Evolutionary conservation across 495 filamentous ascomycete genomes (phyloP).

Genomic region (Annulohypoxylon stygium): DNA sequence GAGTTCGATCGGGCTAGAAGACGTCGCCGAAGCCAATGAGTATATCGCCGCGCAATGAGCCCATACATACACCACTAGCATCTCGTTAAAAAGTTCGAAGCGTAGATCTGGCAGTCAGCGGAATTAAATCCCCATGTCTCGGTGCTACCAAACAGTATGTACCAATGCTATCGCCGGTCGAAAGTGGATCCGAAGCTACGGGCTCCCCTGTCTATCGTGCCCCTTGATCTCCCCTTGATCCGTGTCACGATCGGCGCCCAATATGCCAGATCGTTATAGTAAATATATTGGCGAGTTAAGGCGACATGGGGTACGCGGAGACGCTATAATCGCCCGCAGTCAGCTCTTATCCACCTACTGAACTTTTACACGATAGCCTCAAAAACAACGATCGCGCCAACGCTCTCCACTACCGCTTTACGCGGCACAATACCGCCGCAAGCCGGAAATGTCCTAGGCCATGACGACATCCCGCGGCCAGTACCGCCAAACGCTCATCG

Average conservation of each 20-base stretch:
- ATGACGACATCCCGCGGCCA: conserved; percentile 32
- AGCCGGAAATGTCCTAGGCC: not conserved
- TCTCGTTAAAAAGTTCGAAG: conserved; percentile 3
- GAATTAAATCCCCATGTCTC: conserved; percentile 14
- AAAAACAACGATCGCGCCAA: conserved; percentile 11
- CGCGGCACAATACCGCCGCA: conserved; percentile 11
- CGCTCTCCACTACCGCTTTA: not conserved
- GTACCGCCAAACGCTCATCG: conserved; percentile 14
- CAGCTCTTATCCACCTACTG: conserved; percentile 5
- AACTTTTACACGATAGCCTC: conserved; percentile 18
- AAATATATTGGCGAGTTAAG: conserved; percentile 16
- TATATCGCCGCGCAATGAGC: not conserved
- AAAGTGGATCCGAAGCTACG: conserved; percentile 20
- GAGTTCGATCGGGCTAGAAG: not conserved
- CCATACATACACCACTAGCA: conserved; percentile 14
- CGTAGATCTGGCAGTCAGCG: conserved; percentile 7
- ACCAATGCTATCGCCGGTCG: conserved; percentile 23
- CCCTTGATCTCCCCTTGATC: conserved; percentile 12
- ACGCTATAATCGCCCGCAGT: conserved; percentile 5
- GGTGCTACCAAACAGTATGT: conserved; percentile 11
- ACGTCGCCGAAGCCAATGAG: not conserved
- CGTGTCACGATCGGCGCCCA: conserved; percentile 17
- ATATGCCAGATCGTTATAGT: conserved; percentile 29
- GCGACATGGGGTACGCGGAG: conserved; percentile 21
- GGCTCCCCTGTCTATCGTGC: conserved; percentile 6